Conservation (phyloP, 345 rosid genomes). For the Mangifera indica region DNA sequence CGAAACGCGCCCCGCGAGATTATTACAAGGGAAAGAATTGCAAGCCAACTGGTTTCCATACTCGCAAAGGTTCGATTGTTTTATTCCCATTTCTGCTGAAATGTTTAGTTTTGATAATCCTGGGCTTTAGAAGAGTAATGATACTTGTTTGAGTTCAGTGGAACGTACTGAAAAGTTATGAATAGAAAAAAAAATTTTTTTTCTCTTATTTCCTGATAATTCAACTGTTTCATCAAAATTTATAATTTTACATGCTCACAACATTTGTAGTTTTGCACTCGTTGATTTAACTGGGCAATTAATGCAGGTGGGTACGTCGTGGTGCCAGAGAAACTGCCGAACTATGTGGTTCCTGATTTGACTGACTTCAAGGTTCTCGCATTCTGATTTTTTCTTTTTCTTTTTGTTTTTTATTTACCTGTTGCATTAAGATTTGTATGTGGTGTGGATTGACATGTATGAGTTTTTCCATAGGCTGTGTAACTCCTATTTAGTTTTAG, state of each 20-base stretch:
- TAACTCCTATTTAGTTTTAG: background rate
- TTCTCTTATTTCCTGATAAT: background rate
- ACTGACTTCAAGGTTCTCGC: constrained; percentile 62
- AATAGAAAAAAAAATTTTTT: background rate
- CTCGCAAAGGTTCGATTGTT: constrained; percentile 61
- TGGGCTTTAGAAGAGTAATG: too few relatives aligned
- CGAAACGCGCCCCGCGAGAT: constrained; percentile 72
- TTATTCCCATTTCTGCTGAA: background rate
- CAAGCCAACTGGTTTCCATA: constrained; percentile 78
- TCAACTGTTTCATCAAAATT: background rate
- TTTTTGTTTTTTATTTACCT: background rate
- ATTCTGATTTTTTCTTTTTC: background rate
- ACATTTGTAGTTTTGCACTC: background rate
- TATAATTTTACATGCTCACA: background rate
- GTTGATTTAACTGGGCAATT: constrained; percentile 2
- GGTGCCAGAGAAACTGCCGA: constrained; percentile 74
- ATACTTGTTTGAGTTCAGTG: too few relatives aligned
- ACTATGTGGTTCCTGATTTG: constrained; percentile 73
- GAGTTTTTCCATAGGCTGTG: background rate
- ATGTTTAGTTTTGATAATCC: too few relatives aligned
- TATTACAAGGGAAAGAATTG: constrained; percentile 87
- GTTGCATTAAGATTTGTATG: background rate
- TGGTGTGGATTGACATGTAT: background rate
- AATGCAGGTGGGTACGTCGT: constrained; percentile 74
- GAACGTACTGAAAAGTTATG: background rate